Base-by-base conservation (phyloP, 1,139 yeast species). In the Tardiomyces blankii region DNA sequence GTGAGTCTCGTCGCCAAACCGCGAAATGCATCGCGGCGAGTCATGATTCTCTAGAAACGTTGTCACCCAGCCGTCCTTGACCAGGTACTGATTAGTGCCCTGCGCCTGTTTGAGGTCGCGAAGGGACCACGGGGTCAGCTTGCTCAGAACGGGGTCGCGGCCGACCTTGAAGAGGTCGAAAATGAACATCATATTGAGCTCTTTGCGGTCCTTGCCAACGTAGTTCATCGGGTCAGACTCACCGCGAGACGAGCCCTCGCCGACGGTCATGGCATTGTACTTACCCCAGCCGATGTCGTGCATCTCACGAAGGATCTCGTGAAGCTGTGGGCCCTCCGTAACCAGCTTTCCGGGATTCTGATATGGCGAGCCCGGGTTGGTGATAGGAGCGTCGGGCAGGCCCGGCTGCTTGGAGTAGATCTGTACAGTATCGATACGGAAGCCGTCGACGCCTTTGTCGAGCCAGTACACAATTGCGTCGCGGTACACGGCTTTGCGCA, bases 11-110 rank as follows among this genome's bases (percentile, higher is more conserved):
- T 70, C 68, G 39, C 76, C 79, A 53, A 75, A 76, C 53, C 82
- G 67, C 16, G 78, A 62, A 28, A 76, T 69, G 28, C 72, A 65
- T 54, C 82, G 67, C 7, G 81, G 74, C 52, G 74, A 79, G 60
- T 77, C 82, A 56, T 77, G 82, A 57, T 77, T 77, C 60, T 77
- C 82, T 49, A 72, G 60, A 61, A 72, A 77, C 12, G 69, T 69
- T 11, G 81, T 72, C n/a, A 75, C 64, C 82, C 82, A 77, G n/a
- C 76, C 78, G 16, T 30, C 35, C 9, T 30, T 30, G 5, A 30
- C 16, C n/a, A 30, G 35, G 16, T 30, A 30, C 16, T 30, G 35
- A 9, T 30, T 30, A 9, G 16, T 14, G 35, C 35, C 35, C 35
- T 30, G 35, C 5, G 35, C 35, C 5, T 30, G 16, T 30, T 30